phyloP scores from a whole-genome alignment of 495 filamentous ascomycete genomes.

The Penicillium coffeae region DNA sequence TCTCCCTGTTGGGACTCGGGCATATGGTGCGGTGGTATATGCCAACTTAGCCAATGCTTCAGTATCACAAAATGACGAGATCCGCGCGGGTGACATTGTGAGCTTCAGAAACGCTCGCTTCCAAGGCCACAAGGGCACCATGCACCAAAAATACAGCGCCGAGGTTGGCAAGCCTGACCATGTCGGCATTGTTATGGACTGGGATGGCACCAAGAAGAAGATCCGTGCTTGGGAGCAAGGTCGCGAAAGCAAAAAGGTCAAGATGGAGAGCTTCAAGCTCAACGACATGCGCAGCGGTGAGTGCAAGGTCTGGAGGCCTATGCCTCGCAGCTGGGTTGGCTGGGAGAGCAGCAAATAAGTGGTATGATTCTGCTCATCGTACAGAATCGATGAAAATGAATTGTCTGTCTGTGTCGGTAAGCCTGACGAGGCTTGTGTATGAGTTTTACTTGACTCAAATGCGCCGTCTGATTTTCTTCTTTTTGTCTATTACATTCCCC shows the following conservation, averaged over 20 bases:
- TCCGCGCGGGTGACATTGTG: slow-evolving; percentile 88
- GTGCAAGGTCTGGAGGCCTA: slow-evolving; percentile 96
- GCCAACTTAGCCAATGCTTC: slow-evolving; percentile 91
- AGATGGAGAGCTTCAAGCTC: slow-evolving; percentile 87
- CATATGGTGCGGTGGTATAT: slow-evolving; percentile 90
- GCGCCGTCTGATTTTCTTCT: slow-evolving; percentile 1
- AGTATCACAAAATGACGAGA: slow-evolving; percentile 86
- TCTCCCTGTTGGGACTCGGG: slow-evolving; percentile 74
- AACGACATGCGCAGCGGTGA: slow-evolving; percentile 90
- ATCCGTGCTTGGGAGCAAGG: slow-evolving; percentile 94
- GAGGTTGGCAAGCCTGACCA: slow-evolving; percentile 94
- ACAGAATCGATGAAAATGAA: slow-evolving; percentile 2
- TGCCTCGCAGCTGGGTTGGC: slow-evolving; percentile 87
- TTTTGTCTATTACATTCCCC: slow-evolving; percentile 8
- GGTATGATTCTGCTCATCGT: slow-evolving; percentile 6
- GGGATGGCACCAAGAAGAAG: slow-evolving; percentile 99
- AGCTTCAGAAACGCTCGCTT: slow-evolving; percentile 92
- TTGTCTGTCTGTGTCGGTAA: slow-evolving; percentile 12
- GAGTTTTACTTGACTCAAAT: slow-evolving; percentile 16
- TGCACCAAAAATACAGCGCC: slow-evolving; percentile 87
- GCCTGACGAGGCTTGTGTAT: slow-evolving; percentile 18
- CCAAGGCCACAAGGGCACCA: slow-evolving; percentile 89
- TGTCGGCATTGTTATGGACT: slow-evolving; percentile 93
- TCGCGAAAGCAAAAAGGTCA: slow-evolving; percentile 89
- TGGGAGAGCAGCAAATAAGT: slow-evolving; percentile 56